Evolutionary conservation across 768 basidiomycete species (phyloP).

Genomic region (Hortiboletus campestris): DNA sequence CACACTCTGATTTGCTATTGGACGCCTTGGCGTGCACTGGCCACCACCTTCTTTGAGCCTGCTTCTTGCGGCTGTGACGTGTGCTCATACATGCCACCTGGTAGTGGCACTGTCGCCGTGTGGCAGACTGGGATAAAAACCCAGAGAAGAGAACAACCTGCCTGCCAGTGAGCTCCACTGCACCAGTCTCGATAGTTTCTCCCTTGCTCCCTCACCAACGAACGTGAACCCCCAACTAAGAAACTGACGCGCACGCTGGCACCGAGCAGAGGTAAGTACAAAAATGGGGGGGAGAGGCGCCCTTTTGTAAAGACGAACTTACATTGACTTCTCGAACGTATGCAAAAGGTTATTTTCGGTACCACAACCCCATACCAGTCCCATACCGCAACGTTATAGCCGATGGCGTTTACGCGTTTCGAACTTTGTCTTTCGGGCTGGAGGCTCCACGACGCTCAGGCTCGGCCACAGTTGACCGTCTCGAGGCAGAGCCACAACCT

Average conservation of each 20-base stretch:
- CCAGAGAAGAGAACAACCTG: background rate
- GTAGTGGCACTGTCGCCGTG: conserved; percentile 27
- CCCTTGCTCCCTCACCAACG: background rate
- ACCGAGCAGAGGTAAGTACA: background rate
- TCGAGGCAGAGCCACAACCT: conserved; percentile 23
- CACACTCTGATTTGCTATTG: conserved; percentile 9
- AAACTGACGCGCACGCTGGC: background rate
- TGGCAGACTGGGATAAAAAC: conserved; percentile 26
- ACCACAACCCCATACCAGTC: background rate
- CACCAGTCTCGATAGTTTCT: conserved; percentile 3
- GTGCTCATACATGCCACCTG: conserved; percentile 23
- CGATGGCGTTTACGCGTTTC: conserved; percentile 26
- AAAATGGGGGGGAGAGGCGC: background rate
- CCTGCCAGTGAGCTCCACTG: conserved; percentile 11
- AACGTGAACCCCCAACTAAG: background rate
- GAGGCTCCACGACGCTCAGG: conserved; percentile 19
- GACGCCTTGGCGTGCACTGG: conserved; percentile 6
- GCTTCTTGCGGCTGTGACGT: conserved; percentile 27
- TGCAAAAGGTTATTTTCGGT: background rate
- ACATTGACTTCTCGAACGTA: conserved; percentile 3
- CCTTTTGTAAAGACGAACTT: background rate
- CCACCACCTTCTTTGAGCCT: conserved; percentile 1
- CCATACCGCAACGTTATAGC: background rate
- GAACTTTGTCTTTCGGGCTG: conserved; percentile 22
- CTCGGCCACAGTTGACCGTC: conserved; percentile 22